Percentiles rank a stretch among this genome's conserved stretches.
Conservation (phyloP, 139 green algal species). For the Pycnococcus provasolii region DNA sequence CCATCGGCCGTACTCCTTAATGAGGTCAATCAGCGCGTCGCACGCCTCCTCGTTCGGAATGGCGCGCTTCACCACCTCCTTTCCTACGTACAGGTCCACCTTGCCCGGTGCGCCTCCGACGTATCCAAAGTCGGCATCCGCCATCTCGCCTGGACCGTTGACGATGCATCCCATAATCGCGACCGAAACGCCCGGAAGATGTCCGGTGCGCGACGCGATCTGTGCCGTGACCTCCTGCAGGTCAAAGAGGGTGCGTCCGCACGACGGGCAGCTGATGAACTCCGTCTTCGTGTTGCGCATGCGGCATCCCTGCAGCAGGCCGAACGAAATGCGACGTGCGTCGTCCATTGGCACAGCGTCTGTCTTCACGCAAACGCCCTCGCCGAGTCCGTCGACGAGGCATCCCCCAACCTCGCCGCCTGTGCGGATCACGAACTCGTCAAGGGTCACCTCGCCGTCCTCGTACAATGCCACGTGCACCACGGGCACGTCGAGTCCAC, state of each 20-base stretch:
- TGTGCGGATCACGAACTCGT: constrained; percentile 66
- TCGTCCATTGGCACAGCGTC: constrained; percentile 64
- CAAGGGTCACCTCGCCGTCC: constrained; percentile 28
- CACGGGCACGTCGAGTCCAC: constrained; percentile 54
- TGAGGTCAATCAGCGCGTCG: constrained; percentile 88
- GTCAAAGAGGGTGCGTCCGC: constrained; percentile 95
- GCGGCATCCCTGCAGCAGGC: constrained; percentile 86
- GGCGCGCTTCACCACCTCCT: constrained; percentile 83
- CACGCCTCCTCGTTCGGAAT: constrained; percentile 75
- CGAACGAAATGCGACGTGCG: constrained; percentile 83
- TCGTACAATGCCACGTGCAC: constrained; percentile 57
- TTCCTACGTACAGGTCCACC: constrained; percentile 99
- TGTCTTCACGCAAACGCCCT: constrained; percentile 80
- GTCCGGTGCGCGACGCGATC: constrained; percentile 80
- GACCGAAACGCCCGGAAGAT: constrained; percentile 80
- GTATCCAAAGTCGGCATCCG: constrained; percentile 92
- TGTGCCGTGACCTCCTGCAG: constrained; percentile 94
- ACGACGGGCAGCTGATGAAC: constrained; percentile 93
- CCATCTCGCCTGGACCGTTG: constrained; percentile 98
- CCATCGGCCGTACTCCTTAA: constrained; percentile 91
- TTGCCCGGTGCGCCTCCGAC: constrained; percentile 58
- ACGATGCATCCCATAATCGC: constrained; percentile 99
- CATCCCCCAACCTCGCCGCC: constrained; percentile 70
- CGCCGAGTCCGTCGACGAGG: constrained; percentile 89
- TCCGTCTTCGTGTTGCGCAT: constrained; percentile 99